A percentile compares a stretch with the other conserved stretches of the same genome.
These are phyloP conservation scores for Neofusicoccum cordaticola DNA, from an alignment of 2,329 filamentous ascomycete genomes.

Conservation along the genomic window DNA sequence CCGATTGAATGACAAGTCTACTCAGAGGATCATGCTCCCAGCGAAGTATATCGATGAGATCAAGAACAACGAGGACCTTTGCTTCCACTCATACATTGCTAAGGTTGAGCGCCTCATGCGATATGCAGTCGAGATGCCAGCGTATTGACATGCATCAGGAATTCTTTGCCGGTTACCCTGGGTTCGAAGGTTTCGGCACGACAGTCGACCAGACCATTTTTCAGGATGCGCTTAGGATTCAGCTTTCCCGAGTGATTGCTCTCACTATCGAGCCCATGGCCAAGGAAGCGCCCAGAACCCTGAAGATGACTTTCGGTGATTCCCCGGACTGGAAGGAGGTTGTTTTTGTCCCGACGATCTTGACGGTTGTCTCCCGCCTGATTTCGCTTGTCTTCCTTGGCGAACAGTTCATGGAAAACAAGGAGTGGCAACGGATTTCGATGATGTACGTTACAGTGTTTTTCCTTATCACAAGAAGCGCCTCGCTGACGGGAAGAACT, in stretches of 20 bases:
- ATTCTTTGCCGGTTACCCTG: neutral
- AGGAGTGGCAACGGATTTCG: slow-evolving; percentile 37
- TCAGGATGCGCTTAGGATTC: neutral
- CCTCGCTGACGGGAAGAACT: no score
- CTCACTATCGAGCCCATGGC: neutral
- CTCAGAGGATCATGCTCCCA: neutral
- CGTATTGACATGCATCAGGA: neutral
- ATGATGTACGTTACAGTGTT: slow-evolving; percentile 22
- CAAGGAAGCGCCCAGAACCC: neutral
- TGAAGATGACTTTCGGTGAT: neutral
- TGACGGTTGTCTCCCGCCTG: neutral
- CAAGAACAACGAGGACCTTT: neutral
- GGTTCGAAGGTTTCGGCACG: neutral
- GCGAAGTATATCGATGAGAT: neutral
- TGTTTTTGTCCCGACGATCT: neutral
- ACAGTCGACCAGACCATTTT: neutral
- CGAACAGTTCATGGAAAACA: slow-evolving; percentile 22
- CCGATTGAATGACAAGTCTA: neutral
- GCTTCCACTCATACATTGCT: neutral
- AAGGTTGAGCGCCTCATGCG: neutral
- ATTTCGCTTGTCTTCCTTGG: neutral
- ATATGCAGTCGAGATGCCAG: no score
- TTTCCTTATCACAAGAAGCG: no score
- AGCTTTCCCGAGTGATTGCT: neutral
- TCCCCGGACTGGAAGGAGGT: neutral